Evolutionary conservation across 495 filamentous ascomycete species (phyloP), one percentile per base, ranked within the genome.

Genomic region (Poronia punctata): DNA sequence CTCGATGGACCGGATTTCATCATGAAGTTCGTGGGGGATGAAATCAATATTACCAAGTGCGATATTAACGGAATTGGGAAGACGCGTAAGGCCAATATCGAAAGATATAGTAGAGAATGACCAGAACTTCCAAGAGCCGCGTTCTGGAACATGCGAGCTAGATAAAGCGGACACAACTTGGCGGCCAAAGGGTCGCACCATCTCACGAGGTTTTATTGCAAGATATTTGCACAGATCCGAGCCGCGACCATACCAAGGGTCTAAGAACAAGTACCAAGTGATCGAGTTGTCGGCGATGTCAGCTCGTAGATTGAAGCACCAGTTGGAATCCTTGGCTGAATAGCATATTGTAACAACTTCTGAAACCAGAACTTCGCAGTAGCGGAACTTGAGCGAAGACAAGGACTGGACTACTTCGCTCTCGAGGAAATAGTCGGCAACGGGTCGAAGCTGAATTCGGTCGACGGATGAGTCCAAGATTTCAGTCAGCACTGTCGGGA

Each of bases 301-400:
- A 11, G 60, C 57, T 24, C 54, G 46, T 23, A 71, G 53, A 28
- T 54, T 52, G n/a, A 66, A 48, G 18, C 46, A 14, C 15, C 35
- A 45, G 1, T 45, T 5, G 8, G 17, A 55, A 12, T 45, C 23
- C 14, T 40, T 31, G 1, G 52, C 46, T 12, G 42, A 39, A 38
- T 65, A 68, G 15, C 45, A 51, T 25, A 64, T 38, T 0, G 56
- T 61, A 6, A 64, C 46, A 3, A 35, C 46, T 27, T 64, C 63
- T 18, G 61, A 64, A 8, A 64, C 31, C 15, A 52, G 54, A 32
- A 57, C 53, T n/a, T 46, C 40, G 16, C 53, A 31, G 12, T 60
- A 62, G 30, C 63, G 62, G 42, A 60, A 66, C 0, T 31, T 40
- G 3, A 31, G 39, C 1, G 18, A 20, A 11, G 0, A 11, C 6